Conservation (phyloP, 164 flowering plant genomes). For the Sedum album region DNA sequence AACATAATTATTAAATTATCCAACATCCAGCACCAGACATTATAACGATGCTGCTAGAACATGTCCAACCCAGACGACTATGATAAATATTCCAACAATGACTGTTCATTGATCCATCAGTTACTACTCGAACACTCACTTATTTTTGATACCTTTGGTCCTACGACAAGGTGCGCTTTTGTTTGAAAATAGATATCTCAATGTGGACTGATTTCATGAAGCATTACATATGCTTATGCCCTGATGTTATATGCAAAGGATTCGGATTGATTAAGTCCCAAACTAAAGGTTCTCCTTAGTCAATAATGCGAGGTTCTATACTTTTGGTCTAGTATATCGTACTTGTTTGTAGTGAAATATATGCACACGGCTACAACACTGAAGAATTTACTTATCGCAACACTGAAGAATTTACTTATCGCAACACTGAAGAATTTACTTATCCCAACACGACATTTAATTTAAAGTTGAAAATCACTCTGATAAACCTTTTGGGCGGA, state of each 20-base stretch:
- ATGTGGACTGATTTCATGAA: neutral
- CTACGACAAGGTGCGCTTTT: neutral
- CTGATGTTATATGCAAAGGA: neutral
- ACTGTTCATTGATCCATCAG: neutral
- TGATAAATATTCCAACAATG: neutral
- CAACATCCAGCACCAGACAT: conserved; percentile 1
- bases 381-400: neutral
- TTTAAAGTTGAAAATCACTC: no score
- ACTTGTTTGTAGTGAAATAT: neutral
- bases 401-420: neutral
- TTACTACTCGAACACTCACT: neutral
- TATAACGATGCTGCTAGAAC: conserved; percentile 2
- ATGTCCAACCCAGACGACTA: neutral
- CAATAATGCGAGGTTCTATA: neutral
- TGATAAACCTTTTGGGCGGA: neutral
- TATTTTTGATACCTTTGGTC: neutral
- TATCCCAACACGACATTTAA: no score
- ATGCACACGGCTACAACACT: neutral
- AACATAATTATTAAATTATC: neutral
- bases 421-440: no score
- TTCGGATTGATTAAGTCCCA: neutral
- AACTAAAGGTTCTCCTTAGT: neutral
- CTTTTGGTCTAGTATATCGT: neutral
- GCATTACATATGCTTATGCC: neutral
- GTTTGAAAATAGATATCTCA: neutral